Base-by-base conservation (phyloP, 2,329 filamentous ascomycete genomes). In the Mollisiaceae sp. region DNA sequence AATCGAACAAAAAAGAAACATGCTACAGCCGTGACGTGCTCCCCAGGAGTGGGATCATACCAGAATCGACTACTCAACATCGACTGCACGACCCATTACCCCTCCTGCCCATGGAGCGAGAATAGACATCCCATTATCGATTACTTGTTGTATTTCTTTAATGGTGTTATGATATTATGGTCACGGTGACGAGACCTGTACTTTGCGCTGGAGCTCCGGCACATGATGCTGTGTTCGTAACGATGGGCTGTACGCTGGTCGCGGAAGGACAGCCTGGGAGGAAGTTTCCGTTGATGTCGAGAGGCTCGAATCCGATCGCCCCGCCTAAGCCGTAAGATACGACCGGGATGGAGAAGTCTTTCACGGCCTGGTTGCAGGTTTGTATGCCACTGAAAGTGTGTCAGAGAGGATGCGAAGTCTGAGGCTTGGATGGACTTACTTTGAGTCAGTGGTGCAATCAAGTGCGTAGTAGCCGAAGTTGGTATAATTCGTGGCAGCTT, bases 221-320 rank as follows among this genome's bases (percentile, higher is more conserved):
- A 45, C 43, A 45, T 20, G 43, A 18, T 18, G 43, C 43, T 2
- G 43, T 45, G 14, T 45, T 45, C 8, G 43, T 45, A 3, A 45
- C 43, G 9, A 45, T 45, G 4, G 43, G 43, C n/a, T 45, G 43
- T n/a, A 20, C n/a, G 20, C 18, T 45, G 4, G 43, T 45, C n/a
- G n/a, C 43, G n/a, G 43, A 45, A 45, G 43, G 43, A 54, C 24
- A 54, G 2, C 32, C 24, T 27, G 60, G 60, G 22, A 57, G 60
- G 38, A 20, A 63, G 24, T 35, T 39, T 14, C 60, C 52, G 22
- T 45, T 45, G 36, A 58, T 47, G 15, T 63, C 52, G 18, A 57
- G 27, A n/a, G 60, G 60, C 18, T 63, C 60, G 24, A 63, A 57
- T 27, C 47, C 22, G 54, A 57, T 63, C 8, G 38, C 15, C 1